Evolutionary conservation across 164 flowering plant genomes (phyloP).

Genomic region (Piper longum): DNA sequence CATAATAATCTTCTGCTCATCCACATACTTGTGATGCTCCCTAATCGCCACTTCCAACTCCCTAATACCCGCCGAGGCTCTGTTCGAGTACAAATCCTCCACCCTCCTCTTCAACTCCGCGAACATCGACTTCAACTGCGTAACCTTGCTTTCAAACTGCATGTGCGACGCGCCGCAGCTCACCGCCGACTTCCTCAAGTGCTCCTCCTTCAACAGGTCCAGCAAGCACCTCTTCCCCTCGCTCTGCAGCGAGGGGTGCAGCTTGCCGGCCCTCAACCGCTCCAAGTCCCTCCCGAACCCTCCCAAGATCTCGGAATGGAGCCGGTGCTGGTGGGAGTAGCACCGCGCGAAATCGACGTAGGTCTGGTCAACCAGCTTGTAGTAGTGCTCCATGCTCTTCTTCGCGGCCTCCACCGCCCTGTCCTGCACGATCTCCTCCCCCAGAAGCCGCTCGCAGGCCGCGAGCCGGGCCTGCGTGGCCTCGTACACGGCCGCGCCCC

Average conservation of each 20-base stretch:
- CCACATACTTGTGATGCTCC: constrained; percentile 50
- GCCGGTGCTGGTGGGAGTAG: constrained; percentile 51
- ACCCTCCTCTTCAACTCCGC: constrained; percentile 59
- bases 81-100: constrained; percentile 55
- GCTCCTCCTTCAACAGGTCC: constrained; percentile 89
- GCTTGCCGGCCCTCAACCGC: constrained; percentile 49
- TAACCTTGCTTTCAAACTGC: constrained; percentile 80
- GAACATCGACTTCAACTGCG: constrained; percentile 63
- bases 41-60: constrained; percentile 53
- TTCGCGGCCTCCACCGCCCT: constrained; percentile 79
- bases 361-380: constrained; percentile 48
- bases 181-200: constrained; percentile 50
- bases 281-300: constrained; percentile 66
- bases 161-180: constrained; percentile 57
- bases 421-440: constrained; percentile 75
- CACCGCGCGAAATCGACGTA: constrained; percentile 69
- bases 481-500: constrained; percentile 48
- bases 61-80: constrained; percentile 35
- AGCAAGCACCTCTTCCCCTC: constrained; percentile 47
- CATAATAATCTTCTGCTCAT: constrained; percentile 86
- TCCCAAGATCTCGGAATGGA: constrained; percentile 56
- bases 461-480: constrained; percentile 37
- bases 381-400: constrained; percentile 63
- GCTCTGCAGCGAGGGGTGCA: constrained; percentile 70
- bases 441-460: constrained; percentile 47